Evolutionary conservation across 176 grass and related monocot genomes (phyloP).

Genomic region (Bolboschoenus planiculmis): DNA sequence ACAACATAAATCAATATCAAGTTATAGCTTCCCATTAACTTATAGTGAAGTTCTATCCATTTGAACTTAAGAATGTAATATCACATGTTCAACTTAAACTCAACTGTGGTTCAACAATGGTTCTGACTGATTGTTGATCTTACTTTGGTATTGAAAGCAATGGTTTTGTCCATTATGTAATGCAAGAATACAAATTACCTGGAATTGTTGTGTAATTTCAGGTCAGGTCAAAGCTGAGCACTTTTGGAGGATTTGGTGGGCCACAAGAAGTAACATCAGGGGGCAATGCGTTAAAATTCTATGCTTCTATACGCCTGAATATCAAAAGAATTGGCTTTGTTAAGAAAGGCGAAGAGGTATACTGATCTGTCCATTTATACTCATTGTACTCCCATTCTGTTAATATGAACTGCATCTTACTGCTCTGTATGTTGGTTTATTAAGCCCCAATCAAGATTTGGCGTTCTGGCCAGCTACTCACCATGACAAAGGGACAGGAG

Average conservation of each 20-base stretch:
- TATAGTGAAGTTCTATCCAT: background rate
- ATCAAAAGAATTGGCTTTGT: constrained; percentile 78
- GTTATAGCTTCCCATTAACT: too few species aligned
- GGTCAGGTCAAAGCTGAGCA: constrained; percentile 71
- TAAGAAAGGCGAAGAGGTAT: constrained; percentile 96
- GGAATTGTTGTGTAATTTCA: constrained; percentile 23
- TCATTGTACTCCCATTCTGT: background rate
- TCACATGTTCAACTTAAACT: background rate
- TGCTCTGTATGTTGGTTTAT: background rate
- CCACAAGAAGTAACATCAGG: constrained; percentile 88
- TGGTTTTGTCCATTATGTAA: background rate
- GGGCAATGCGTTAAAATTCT: constrained; percentile 93
- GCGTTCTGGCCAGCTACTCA: background rate
- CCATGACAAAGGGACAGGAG: background rate
- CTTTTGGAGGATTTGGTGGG: constrained; percentile 91
- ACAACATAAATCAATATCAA: too few species aligned
- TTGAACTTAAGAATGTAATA: background rate
- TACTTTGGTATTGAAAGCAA: background rate
- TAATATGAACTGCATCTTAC: background rate
- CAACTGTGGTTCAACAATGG: background rate
- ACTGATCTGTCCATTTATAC: background rate
- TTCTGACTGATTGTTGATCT: background rate
- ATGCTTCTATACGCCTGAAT: constrained; percentile 86
- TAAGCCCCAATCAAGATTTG: background rate
- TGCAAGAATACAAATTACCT: background rate